phyloP scores from a whole-genome alignment of 2,329 filamentous ascomycete species.

The Paradendryphiella salina region DNA sequence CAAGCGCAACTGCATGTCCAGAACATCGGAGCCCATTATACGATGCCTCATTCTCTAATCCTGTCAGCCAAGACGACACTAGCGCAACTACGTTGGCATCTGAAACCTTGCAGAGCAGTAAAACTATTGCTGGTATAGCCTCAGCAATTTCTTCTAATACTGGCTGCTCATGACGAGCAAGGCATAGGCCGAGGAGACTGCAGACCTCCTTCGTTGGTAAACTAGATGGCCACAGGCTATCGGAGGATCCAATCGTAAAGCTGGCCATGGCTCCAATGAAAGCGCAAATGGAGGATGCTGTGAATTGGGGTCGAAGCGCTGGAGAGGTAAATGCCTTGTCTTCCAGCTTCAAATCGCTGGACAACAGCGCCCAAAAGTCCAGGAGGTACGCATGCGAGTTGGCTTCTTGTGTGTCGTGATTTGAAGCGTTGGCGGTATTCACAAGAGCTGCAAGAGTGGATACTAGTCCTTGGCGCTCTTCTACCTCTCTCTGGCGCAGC shows the following conservation, averaged over 20 bases:
- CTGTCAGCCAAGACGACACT: constrained; percentile 36
- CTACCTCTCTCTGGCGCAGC: constrained; percentile 63
- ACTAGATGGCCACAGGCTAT: constrained; percentile 2
- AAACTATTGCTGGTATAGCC: constrained; percentile 27
- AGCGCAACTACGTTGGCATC: constrained; percentile 17
- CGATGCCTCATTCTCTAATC: constrained; percentile 43
- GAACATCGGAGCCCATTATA: constrained; percentile 49
- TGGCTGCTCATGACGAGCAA: constrained; percentile 41
- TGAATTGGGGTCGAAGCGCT: constrained; percentile 63
- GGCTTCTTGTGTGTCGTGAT: neutral
- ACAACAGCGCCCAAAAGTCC: constrained; percentile 39
- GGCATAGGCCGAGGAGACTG: constrained; percentile 39
- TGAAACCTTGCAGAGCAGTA: constrained; percentile 20
- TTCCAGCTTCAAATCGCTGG: constrained; percentile 41
- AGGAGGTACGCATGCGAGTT: constrained; percentile 19
- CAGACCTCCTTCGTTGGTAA: constrained; percentile 25
- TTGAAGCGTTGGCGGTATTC: constrained; percentile 6
- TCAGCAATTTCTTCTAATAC: constrained; percentile 38
- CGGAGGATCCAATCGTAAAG: constrained; percentile 15
- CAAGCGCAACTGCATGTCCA: constrained; percentile 52
- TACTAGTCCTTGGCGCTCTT: constrained; percentile 70
- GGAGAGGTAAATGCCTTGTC: constrained; percentile 48
- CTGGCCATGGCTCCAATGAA: constrained; percentile 51
- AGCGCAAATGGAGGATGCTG: constrained; percentile 64
- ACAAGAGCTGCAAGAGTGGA: constrained; percentile 54